Evolutionary conservation across 1,284 basidiomycete species (phyloP), one percentile per base, ranked within the genome.

Genomic region (Cerioporus squamosus): DNA sequence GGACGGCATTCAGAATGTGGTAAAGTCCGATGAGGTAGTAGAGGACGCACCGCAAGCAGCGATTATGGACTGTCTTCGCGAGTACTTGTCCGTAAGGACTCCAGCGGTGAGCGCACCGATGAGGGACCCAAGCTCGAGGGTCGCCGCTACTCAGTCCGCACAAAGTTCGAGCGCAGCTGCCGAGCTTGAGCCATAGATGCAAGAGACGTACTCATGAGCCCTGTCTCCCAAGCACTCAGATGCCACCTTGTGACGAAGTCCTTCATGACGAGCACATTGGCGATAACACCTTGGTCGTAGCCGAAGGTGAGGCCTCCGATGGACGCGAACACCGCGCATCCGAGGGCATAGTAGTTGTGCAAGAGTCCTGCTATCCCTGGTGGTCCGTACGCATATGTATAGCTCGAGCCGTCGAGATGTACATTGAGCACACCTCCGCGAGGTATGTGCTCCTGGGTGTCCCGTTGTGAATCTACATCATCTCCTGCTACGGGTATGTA

Each of bases 191-290:
- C 5, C 12, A 26, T 18, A 3, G 22, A 24, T 10, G 1, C 18
- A 15, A 10, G 22, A 17, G 42, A 77, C 85, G 61, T 67, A 90
- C 91, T 91, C 81, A 93, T 88, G 14, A 84, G 73, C 4, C 90
- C 91, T 66, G 85, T 88, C 72, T 91, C 83, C 76, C 88, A 80
- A 9, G 90, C 82, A 17, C 83, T 84, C 12, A 91, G 76, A 7
- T 87, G 88, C 82, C 85, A 92, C 12, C 84, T 79, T 50, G 72
- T 64, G 31, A 81, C 63, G 65, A 94, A 93, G 62, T 90, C 86
- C 48, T 78, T 75, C 91, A 93, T 94, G n/a, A 91, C 88, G 15
- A 94, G 79, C 8, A 94, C 85, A 70, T 93, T 93, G 3, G 91
- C 88, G 63, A 93, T 90, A 26, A 75, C 75, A 38, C 77, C 79